Evolutionary conservation across 2,329 filamentous ascomycete genomes (phyloP), one percentile per base, ranked within the genome.

Genomic region (Fusarium tricinctum): DNA sequence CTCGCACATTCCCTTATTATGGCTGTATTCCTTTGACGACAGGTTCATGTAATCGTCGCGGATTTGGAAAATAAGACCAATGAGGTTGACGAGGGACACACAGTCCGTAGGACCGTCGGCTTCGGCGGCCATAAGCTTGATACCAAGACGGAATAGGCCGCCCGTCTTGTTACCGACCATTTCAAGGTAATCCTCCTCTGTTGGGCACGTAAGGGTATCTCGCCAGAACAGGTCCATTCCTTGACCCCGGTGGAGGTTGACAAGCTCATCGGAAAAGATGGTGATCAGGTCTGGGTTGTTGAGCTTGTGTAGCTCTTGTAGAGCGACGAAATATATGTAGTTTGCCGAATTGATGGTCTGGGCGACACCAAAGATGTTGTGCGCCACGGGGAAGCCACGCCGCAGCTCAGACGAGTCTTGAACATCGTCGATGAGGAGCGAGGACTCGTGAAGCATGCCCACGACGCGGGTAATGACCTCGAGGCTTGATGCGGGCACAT

Each of bases 41-140:
- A 99, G 88, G 78, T 98, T 98, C 79, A 94, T 89, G 82, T 97
- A 97, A 85, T 99, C 96, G 82, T 95, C 92, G 73, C 92, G 88
- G 80, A 97, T 96, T 80, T 97, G 93, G 84, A 94, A 97, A 78
- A 96, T 89, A 57, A 96, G 88, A 32, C 93, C 93, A 59, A 97
- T 88, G 32, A 93, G 84, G 79, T 94, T 97, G 75, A 97, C 92
- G 19, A 99, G 88, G 19, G 93, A 91, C 33, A 93, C 88, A 80
- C 92, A 95, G 82, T 95, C 91, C 28, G 86, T 77, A n/a, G 73
- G 73, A 19, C 80, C 76, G 30, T 75, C 74, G 17, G 85, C 87
- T 80, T 94, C 91, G 54, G 91, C 91, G 78, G 95, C 92, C 92
- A 97, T 97, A 30, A 97, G 86, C 81, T 94, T 93, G 77, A 97